These are phyloP conservation scores for Zygoascus meyerae DNA, from an alignment of 1,139 yeast species.

Conservation along the genomic window DNA sequence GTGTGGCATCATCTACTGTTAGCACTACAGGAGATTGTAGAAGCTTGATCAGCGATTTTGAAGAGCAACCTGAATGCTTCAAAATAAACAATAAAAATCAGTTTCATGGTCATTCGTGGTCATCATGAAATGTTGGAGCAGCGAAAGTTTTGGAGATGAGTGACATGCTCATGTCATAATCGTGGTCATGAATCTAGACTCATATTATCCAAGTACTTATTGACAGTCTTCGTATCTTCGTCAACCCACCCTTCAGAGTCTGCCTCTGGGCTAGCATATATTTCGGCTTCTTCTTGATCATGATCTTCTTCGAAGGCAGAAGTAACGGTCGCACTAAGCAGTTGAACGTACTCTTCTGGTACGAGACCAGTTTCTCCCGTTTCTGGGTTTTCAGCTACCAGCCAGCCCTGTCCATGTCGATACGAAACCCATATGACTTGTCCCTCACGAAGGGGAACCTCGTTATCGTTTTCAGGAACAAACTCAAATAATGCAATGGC, in stretches of 20 bases:
- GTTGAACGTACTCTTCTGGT: slow-evolving; percentile 88
- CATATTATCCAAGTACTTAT: slow-evolving; percentile 1
- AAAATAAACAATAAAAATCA: no score
- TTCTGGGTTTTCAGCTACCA: slow-evolving; percentile 80
- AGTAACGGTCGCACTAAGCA: slow-evolving; percentile 23
- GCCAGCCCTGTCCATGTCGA: slow-evolving; percentile 98
- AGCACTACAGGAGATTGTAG: no score
- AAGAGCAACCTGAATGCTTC: no score
- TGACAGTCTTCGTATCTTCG: slow-evolving; percentile 31
- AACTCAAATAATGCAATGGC: slow-evolving; percentile 90
- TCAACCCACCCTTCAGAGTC: slow-evolving; percentile 28
- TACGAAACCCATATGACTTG: slow-evolving; percentile 82
- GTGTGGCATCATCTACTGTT: no score
- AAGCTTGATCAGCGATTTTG: no score
- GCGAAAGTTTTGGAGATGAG: no score
- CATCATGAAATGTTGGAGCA: neutral
- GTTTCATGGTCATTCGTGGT: no score
- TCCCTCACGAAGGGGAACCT: slow-evolving; percentile 70
- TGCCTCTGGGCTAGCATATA: slow-evolving; percentile 19
- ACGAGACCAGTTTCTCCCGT: slow-evolving; percentile 86
- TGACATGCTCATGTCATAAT: neutral
- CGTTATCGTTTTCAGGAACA: slow-evolving; percentile 90
- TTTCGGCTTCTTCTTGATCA: slow-evolving; percentile 14
- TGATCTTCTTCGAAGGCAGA: slow-evolving; percentile 3
- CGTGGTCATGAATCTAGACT: neutral